These are phyloP conservation scores for Physcia stellaris DNA, from an alignment of 495 filamentous ascomycete genomes.

Conservation along the genomic window DNA sequence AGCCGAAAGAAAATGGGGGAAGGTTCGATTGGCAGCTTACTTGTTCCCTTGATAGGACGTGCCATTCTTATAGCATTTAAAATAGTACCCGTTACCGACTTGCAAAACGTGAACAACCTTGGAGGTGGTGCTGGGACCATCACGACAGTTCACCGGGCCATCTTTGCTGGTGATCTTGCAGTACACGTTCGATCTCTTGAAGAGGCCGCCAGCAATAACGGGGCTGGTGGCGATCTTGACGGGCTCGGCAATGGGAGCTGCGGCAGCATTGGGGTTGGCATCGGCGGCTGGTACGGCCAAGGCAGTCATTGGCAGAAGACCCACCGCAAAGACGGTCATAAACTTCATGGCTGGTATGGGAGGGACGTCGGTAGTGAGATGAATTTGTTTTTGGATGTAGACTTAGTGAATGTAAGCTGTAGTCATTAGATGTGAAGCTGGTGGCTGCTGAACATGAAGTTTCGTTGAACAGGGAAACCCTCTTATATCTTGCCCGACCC, in stretches of 20 bases:
- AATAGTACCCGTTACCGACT: background rate
- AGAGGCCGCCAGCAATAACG: background rate
- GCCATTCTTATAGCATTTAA: conserved; percentile 1
- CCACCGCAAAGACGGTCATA: background rate
- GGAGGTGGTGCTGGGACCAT: background rate
- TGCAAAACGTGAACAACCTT: background rate
- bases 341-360: conserved; percentile 4
- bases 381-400: background rate
- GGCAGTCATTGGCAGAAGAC: background rate
- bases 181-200: conserved; percentile 2
- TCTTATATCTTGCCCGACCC: background rate
- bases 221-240: background rate
- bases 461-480: background rate
- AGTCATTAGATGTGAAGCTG: background rate
- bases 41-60: background rate
- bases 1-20: no score
- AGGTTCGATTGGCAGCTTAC: background rate
- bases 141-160: conserved; percentile 1
- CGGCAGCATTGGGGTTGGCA: background rate
- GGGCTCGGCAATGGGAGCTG: background rate
- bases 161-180: background rate
- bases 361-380: no score
- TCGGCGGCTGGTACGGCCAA: background rate
- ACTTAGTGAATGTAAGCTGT: background rate
- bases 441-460: background rate